A percentile compares a stretch with the other conserved stretches of the same genome.
These are phyloP conservation scores for Rutstroemia sp. DNA, from an alignment of 2,329 filamentous ascomycete genomes.

Conservation along the genomic window DNA sequence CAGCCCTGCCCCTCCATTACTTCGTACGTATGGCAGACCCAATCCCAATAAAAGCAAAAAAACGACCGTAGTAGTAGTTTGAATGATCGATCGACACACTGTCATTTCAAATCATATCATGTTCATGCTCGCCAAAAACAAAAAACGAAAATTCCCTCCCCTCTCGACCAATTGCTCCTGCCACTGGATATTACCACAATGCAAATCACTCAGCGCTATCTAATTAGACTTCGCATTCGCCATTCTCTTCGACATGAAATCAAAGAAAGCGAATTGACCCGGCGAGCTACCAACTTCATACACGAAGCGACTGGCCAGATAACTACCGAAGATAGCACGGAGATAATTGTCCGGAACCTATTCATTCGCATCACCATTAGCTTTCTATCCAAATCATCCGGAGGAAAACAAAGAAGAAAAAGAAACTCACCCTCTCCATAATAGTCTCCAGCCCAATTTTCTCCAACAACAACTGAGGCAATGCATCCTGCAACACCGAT, in stretches of 20 bases:
- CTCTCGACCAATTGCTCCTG: no score
- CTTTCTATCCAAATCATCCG: not conserved
- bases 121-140: no score
- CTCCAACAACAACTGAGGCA: conserved; percentile 75
- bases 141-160: no score
- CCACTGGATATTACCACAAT: no score
- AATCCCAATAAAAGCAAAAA: no score
- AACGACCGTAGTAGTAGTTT: no score
- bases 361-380: not conserved
- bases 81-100: no score
- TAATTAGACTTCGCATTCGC: not conserved
- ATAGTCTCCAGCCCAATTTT: conserved; percentile 90
- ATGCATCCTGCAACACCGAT: conserved; percentile 73
- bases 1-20: no score
- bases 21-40: no score
- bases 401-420: not conserved
- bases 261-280: conserved; percentile 96
- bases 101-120: no score
- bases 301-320: conserved; percentile 89
- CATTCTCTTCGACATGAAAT: conserved; percentile 46
- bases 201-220: no score
- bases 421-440: conserved; percentile 58
- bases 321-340: conserved; percentile 91
- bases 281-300: conserved; percentile 91
- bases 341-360: conserved; percentile 86